Conservation (phyloP, 1,284 basidiomycete genomes). For the Lentinus polychrous region DNA sequence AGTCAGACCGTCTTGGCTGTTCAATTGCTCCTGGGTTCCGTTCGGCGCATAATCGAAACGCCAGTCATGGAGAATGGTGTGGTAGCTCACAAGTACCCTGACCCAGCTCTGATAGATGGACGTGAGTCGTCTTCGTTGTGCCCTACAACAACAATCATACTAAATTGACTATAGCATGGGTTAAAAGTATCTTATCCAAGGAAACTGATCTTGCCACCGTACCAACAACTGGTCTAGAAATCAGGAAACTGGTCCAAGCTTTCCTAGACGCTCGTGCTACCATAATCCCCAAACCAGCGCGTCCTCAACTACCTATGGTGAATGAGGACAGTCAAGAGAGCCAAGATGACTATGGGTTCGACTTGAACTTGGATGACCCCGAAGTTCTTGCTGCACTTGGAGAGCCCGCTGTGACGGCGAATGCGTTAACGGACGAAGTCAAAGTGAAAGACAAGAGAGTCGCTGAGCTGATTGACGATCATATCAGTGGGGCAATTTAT, state of each 20-base stretch:
- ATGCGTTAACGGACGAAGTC: conserved; percentile 18
- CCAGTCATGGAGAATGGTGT: conserved; percentile 33
- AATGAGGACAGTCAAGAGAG: conserved; percentile 57
- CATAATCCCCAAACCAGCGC: conserved; percentile 42
- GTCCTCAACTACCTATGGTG: conserved; percentile 25
- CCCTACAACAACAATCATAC: conserved; percentile 1
- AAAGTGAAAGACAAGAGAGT: conserved; percentile 35
- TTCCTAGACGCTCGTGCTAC: conserved; percentile 58
- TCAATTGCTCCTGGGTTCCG: conserved; percentile 53
- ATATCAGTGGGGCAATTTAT: conserved; percentile 57
- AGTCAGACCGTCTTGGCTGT: conserved; percentile 28
- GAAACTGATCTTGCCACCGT: conserved; percentile 25
- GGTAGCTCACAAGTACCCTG: conserved; percentile 46
- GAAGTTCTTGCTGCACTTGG: conserved; percentile 48
- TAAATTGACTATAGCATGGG: conserved; percentile 45
- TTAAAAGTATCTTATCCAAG: conserved; percentile 50
- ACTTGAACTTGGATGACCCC: conserved; percentile 56
- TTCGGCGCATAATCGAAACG: conserved; percentile 55
- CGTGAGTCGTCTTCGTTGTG: conserved; percentile 35
- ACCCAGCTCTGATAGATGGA: conserved; percentile 53
- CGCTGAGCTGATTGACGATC: conserved; percentile 43
- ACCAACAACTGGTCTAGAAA: conserved; percentile 44
- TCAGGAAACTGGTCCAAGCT: conserved; percentile 52
- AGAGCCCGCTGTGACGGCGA: conserved; percentile 11
- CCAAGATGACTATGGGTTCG: conserved; percentile 63